Evolutionary conservation across 2,329 filamentous ascomycete genomes (phyloP).

Genomic region (Tolypocladium amazonense): DNA sequence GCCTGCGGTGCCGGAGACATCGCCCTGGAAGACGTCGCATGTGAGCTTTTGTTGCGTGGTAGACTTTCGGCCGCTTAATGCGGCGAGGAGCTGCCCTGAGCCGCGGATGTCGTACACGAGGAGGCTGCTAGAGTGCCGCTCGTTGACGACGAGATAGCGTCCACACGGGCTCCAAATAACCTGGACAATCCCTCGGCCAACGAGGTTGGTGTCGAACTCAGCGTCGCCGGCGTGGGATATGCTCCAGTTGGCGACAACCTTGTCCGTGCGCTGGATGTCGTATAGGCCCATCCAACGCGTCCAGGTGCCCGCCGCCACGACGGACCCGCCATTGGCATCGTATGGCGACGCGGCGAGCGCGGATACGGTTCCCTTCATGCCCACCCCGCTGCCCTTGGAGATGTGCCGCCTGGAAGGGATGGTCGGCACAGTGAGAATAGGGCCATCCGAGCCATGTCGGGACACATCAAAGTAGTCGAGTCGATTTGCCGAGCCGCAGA

Average conservation of each 20-base stretch:
- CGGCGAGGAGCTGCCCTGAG: conserved; percentile 44
- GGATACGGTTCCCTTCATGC: conserved; percentile 53
- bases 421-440: conserved; percentile 44
- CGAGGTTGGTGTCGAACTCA: conserved; percentile 26
- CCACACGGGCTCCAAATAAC: conserved; percentile 53
- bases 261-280: conserved; percentile 43
- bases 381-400: conserved; percentile 49
- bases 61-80: conserved; percentile 38
- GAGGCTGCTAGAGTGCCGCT: conserved; percentile 43
- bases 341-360: conserved; percentile 37
- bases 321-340: conserved; percentile 17
- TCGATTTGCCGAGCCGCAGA: conserved; percentile 48
- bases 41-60: conserved; percentile 44
- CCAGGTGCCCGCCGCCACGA: conserved; percentile 54
- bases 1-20: conserved; percentile 20
- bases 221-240: conserved; percentile 43
- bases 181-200: conserved; percentile 53
- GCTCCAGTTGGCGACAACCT: conserved; percentile 47
- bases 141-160: conserved; percentile 51
- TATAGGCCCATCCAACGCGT: conserved; percentile 53
- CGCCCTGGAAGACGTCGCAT: conserved; percentile 41
- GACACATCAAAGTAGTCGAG: conserved; percentile 50
- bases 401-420: conserved; percentile 50
- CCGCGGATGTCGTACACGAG: conserved; percentile 54
- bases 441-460: conserved; percentile 38